Conservation (phyloP, 2,329 filamentous ascomycete genomes). For the Colletotrichum karsti region DNA sequence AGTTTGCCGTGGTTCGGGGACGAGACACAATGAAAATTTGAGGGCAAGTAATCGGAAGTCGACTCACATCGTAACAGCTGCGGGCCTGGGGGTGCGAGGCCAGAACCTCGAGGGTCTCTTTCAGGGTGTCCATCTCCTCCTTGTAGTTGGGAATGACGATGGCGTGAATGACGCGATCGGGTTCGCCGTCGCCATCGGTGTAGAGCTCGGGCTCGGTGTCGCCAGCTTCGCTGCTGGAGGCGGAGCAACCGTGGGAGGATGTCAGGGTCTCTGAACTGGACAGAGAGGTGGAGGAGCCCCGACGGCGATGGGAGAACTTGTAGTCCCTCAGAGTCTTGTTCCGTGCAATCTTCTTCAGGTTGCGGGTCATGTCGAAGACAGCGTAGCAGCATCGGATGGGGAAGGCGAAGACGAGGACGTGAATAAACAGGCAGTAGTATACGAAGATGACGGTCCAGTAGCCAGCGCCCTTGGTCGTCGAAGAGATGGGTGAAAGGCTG, state of each 20-base stretch:
- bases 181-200: conserved; percentile 51
- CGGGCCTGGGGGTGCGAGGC: conserved; percentile 72
- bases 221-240: conserved; percentile 59
- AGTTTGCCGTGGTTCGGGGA: background rate
- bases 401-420: conserved; percentile 70
- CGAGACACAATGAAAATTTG: background rate
- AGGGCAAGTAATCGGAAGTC: background rate
- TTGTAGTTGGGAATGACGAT: conserved; percentile 80
- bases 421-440: conserved; percentile 72
- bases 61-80: conserved; percentile 74
- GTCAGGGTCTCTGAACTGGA: conserved; percentile 65
- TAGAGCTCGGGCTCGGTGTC: conserved; percentile 58
- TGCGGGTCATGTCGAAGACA: conserved; percentile 64
- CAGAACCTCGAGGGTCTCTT: conserved; percentile 74
- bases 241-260: conserved; percentile 55
- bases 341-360: conserved; percentile 54
- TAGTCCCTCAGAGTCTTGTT: conserved; percentile 56
- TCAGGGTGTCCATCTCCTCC: conserved; percentile 73
- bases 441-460: conserved; percentile 64
- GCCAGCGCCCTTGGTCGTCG: conserved; percentile 51
- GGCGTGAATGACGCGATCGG: conserved; percentile 66
- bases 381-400: conserved; percentile 70
- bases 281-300: conserved; percentile 62
- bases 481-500: conserved; percentile 41
- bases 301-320: conserved; percentile 56